Evolutionary conservation across 1,139 yeast genomes (phyloP).

Genomic region (Wickerhamomyces sp.): DNA sequence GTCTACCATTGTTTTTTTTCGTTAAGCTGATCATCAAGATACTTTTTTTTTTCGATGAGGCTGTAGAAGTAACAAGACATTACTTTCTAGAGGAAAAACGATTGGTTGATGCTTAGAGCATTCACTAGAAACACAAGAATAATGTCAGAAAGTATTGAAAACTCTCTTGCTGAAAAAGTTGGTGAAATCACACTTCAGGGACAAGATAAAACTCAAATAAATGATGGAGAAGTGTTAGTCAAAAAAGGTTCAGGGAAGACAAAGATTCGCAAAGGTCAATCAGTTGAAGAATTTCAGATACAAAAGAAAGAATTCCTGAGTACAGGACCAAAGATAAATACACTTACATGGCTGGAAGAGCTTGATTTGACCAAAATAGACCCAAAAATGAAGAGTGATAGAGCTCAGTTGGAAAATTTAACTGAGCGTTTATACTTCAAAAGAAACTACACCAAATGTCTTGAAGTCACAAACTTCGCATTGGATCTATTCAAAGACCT

Average conservation of each 20-base stretch:
- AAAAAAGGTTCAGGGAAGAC: constrained; percentile 35
- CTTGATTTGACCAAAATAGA: constrained; percentile 17
- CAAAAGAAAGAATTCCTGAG: constrained; percentile 40
- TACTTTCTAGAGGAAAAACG: too few species aligned
- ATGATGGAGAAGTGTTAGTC: constrained; percentile 30
- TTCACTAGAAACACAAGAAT: neutral
- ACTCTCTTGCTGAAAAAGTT: neutral
- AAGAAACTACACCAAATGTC: constrained; percentile 41
- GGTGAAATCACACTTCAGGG: constrained; percentile 2
- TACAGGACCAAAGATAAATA: constrained; percentile 48
- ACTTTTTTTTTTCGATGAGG: too few species aligned
- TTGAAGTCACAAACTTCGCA: constrained; percentile 32
- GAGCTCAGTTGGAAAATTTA: constrained; percentile 25
- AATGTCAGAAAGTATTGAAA: constrained; percentile 3
- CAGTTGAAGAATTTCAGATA: constrained; percentile 44
- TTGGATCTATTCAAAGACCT: constrained; percentile 28
- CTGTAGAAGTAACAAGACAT: too few species aligned
- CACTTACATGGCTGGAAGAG: constrained; percentile 39
- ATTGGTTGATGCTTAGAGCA: neutral
- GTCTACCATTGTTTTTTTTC: neutral
- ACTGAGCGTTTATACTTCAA: constrained; percentile 43
- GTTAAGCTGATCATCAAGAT: neutral
- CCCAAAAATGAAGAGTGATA: constrained; percentile 24
- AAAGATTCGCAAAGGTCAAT: constrained; percentile 50
- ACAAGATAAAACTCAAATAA: constrained; percentile 7